Conservation (phyloP, 805 yeast species). For the Hanseniaspora jakobsenii region DNA sequence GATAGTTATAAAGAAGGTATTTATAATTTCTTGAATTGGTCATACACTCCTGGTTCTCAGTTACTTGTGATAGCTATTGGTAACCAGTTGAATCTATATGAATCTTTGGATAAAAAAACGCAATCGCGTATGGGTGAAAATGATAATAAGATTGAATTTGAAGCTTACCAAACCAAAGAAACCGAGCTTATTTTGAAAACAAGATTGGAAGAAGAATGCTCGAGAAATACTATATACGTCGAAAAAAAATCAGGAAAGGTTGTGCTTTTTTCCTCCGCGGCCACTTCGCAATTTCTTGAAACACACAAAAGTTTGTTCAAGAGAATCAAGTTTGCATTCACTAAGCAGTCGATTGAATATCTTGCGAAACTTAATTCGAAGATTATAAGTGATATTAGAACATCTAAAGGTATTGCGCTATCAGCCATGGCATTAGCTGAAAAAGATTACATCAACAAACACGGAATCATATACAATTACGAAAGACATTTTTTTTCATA, state of each 20-base stretch:
- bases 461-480: conserved; percentile 21
- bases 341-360: conserved; percentile 71
- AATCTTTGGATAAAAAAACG: conserved; percentile 76
- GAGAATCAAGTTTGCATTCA: conserved; percentile 30
- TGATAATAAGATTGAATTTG: conserved; percentile 65
- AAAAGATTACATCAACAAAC: conserved; percentile 36
- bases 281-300: conserved; percentile 15
- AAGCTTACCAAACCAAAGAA: conserved; percentile 76
- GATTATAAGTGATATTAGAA: conserved; percentile 93
- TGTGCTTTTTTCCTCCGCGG: conserved; percentile 24
- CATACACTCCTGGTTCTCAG: conserved; percentile 66
- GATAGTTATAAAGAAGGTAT: conserved; percentile 71
- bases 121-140: conserved; percentile 83
- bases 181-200: conserved; percentile 61
- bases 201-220: conserved; percentile 41
- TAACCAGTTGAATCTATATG: conserved; percentile 95
- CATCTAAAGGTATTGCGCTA: conserved; percentile 78
- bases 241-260: conserved; percentile 29
- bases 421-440: conserved; percentile 86
- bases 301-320: conserved; percentile 18
- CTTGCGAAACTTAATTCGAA: conserved; percentile 91
- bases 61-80: conserved; percentile 87
- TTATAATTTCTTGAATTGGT: conserved; percentile 98
- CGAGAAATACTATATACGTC: conserved; percentile 28
- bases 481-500: conserved; percentile 19